Evolutionary conservation across 768 basidiomycete genomes (phyloP), one percentile per base, ranked within the genome.

Genomic region (Dentipellis fragilis): DNA sequence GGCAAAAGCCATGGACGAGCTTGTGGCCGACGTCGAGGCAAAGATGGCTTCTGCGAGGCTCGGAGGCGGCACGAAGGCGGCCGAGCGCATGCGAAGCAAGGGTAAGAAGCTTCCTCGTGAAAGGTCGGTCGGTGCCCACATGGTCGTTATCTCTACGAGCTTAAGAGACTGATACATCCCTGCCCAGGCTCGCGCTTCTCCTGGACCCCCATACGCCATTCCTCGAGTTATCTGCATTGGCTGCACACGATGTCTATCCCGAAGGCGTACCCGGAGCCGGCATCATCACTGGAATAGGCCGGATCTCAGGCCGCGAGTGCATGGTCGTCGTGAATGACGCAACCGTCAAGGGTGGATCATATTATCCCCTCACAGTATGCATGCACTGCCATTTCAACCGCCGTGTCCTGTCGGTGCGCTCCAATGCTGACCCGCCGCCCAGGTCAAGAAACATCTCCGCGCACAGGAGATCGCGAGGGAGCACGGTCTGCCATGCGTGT

Each of bases 381-480:
- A 29, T 29, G 64, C 1, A 23, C 17, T 10, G 47, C 16, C 46
- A 5, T 36, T 10, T 35, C 21, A 3, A 3, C 6, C 37, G n/a
- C 23, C 23, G 39, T 40, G 10, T 11, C 9, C 12, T 5, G 1
- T 37, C 19, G n/a, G 19, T 12, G n/a, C 22, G 49, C 38, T 23
- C 21, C 12, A 22, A 36, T 58, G 12, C 45, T 23, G 40, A 19
- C 29, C 29, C 29, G 29, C 11, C 21, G 0, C 36, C 9, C 55
- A 87, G 80, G 88, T 97, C 62, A 97, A 96, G 81, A 97, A 97
- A 67, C 93, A 97, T 63, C 70, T 97, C 22, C 81, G 93, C 17
- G 94, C 93, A 0, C 93, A 97, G 66, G 91, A 96, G 67, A 85
- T 97, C 58, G 93, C 93, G n/a, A 74, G 84, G 57, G 92, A 95